Base-by-base conservation (phyloP, 495 filamentous ascomycete genomes). In the Tuber melanosporum region DNA sequence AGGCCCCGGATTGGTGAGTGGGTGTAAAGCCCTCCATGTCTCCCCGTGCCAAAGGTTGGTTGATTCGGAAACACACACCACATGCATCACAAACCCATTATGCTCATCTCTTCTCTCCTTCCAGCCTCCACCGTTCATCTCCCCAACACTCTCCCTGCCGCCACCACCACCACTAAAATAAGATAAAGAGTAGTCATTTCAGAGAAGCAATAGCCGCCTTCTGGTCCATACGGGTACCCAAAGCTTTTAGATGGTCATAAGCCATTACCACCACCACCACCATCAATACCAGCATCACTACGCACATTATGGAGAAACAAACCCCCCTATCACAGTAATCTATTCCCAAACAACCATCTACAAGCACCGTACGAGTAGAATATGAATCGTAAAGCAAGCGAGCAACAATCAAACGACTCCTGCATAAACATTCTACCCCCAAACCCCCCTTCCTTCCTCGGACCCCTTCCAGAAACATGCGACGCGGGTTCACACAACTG, bases 381-480 rank as follows among this genome's bases (percentile, higher is more conserved):
- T 22, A 22, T 20, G 17, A 49, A 49, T 49, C 47, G 47, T 9
- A 26, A 26, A 57, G n/a, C 22, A 9, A 57, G 3, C 57, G 36
- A 36, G 57, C 57, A 66, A 36, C 26, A 32, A 17, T 15, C 57
- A 66, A 19, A 66, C 57, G 17, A 36, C 26, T 62, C 47, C n/a
- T 22, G 52, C 52, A 57, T 57, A 57, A 57, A 57, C 22, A 26
- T 57, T 57, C 22, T 8, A 32, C 57, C 12, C 57, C 32, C 32
- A 32, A 32, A 32, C 32, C 32, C 32, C 32, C 57, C 3, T 22
- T 10, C 26, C 5, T 26, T 9, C n/a, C 3, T 62, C 52, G 52
- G 52, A 62, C 52, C 26, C 26, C 57, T 66, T 66, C 57, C 32
- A 66, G 57, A 66, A 66, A 26, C 57, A 36, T 66, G 57, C 57